phyloP scores from a whole-genome alignment of 2,329 filamentous ascomycete genomes.

The Calonectria multiphialidica region DNA sequence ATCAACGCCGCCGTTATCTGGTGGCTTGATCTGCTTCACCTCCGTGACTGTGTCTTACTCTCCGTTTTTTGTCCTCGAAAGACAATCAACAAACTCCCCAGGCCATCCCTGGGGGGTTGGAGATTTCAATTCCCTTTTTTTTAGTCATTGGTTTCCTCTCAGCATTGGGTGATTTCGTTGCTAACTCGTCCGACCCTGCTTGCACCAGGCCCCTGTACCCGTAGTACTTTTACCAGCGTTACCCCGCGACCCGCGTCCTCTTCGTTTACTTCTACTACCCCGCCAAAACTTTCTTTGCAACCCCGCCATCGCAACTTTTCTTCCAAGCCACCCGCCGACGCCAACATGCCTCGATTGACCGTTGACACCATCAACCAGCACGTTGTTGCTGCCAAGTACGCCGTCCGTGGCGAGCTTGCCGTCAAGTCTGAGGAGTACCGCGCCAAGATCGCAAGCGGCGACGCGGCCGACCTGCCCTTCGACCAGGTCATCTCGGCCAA shows the following conservation, averaged over 20 bases:
- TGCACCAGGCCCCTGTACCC: slow-evolving; percentile 30
- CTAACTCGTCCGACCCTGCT: slow-evolving; percentile 42
- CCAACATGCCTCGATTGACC: slow-evolving; percentile 66
- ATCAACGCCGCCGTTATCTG: slow-evolving; percentile 15
- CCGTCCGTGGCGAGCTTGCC: slow-evolving; percentile 94
- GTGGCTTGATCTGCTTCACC: background rate
- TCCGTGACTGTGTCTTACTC: slow-evolving; percentile 17
- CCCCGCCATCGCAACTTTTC: slow-evolving; percentile 46
- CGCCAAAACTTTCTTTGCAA: slow-evolving; percentile 42
- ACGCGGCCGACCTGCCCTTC: slow-evolving; percentile 76
- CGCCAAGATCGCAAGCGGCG: slow-evolving; percentile 74
- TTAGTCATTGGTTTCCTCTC: slow-evolving; percentile 17
- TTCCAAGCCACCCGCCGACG: slow-evolving; percentile 38
- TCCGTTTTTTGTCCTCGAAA: background rate
- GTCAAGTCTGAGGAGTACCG: slow-evolving; percentile 94
- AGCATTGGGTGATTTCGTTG: slow-evolving; percentile 29
- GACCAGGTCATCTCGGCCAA: slow-evolving; percentile 94
- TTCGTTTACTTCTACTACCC: slow-evolving; percentile 34
- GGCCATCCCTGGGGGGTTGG: background rate
- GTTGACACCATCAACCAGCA: slow-evolving; percentile 93
- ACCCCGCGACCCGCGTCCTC: slow-evolving; percentile 41
- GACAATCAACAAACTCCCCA: background rate
- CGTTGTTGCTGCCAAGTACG: slow-evolving; percentile 90
- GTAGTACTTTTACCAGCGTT: slow-evolving; percentile 37
- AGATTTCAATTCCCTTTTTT: background rate